Conservation (phyloP, 805 yeast species). For the Yarrowia hollandica region DNA sequence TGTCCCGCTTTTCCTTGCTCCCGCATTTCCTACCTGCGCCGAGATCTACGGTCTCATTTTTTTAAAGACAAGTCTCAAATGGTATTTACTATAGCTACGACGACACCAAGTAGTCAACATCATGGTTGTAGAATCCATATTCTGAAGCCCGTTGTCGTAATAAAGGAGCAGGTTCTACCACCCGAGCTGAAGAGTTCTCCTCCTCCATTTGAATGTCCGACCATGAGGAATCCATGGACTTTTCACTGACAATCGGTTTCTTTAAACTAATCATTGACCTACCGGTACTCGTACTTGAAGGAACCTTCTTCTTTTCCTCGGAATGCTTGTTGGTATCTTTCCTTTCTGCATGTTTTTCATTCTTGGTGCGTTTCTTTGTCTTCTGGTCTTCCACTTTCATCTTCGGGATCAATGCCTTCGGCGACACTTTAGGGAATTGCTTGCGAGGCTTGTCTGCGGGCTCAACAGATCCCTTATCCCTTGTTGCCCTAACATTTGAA, state of each 20-base stretch:
- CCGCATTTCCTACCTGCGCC: neutral
- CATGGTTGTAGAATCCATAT: neutral
- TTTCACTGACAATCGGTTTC: neutral
- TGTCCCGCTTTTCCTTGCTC: neutral
- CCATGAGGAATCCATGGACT: neutral
- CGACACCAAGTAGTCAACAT: neutral
- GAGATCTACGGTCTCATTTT: neutral
- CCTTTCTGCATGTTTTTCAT: neutral
- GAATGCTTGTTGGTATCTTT: neutral
- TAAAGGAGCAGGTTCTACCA: neutral
- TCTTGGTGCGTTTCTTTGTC: neutral
- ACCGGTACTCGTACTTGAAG: too few species aligned
- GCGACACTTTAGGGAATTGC: neutral
- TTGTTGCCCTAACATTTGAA: too few species aligned
- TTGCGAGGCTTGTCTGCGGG: too few species aligned
- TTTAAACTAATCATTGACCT: neutral
- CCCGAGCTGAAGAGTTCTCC: too few species aligned
- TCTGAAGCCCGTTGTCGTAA: neutral
- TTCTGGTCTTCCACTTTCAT: neutral
- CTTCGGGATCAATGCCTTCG: neutral
- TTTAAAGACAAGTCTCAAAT: neutral
- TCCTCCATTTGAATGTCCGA: neutral
- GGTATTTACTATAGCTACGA: neutral
- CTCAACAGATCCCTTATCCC: too few species aligned
- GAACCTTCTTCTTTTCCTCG: neutral